Conservation (phyloP, 306 rosid species). For the Pyrus pyrifolia region DNA sequence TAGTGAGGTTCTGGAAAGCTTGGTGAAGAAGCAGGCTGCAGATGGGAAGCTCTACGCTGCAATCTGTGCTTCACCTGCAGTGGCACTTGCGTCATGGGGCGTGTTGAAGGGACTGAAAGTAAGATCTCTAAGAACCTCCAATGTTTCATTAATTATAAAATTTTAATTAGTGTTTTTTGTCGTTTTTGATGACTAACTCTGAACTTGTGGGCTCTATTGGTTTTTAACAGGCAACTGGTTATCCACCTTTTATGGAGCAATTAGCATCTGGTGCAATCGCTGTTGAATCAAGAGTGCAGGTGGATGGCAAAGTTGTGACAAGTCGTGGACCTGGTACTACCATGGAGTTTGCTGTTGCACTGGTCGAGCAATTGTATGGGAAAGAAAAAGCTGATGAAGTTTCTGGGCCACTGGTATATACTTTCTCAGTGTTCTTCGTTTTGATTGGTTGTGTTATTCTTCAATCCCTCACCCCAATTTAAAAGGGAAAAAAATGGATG, state of each 20-base stretch:
- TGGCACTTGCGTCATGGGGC: conserved; percentile 83
- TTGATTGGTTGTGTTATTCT: neutral
- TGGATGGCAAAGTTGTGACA: conserved; percentile 76
- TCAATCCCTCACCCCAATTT: neutral
- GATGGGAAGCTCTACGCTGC: conserved; percentile 77
- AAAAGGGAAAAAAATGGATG: neutral
- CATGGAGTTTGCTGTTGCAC: conserved; percentile 66
- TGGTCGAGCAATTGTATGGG: conserved; percentile 79
- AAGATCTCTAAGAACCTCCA: conserved; percentile 6
- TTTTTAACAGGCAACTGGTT: conserved; percentile 67
- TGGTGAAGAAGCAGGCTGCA: conserved; percentile 65
- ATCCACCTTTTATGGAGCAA: conserved; percentile 79
- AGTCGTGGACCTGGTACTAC: conserved; percentile 93
- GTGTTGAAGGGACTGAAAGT: conserved; percentile 83
- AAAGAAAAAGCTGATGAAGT: conserved; percentile 83
- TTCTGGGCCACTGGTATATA: conserved; percentile 72
- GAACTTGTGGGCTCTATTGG: conserved; percentile 6
- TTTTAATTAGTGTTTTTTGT: neutral
- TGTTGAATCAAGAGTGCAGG: conserved; percentile 80
- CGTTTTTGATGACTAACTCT: neutral
- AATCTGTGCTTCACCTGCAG: conserved; percentile 92
- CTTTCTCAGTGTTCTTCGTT: conserved; percentile 3
- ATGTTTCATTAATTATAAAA: neutral
- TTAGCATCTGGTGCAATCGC: conserved; percentile 52
- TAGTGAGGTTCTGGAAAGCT: conserved; percentile 36